Evolutionary conservation across 176 grass and related monocot genomes (phyloP).

Genomic region (Lolium multiflorum): DNA sequence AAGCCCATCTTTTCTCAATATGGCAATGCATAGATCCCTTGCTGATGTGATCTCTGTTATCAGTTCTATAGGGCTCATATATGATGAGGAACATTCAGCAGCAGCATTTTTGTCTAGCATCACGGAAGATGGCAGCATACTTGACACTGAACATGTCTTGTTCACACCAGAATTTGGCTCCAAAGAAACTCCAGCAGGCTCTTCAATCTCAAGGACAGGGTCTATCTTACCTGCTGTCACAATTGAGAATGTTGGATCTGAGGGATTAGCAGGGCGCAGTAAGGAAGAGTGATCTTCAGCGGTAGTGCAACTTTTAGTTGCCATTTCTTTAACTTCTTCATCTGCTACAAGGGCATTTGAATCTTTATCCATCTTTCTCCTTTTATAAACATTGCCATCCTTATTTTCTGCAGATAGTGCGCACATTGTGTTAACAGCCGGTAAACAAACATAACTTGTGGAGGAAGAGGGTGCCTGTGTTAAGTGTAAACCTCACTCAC

Average conservation of each 20-base stretch:
- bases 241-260: constrained; percentile 42
- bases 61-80: constrained; percentile 44
- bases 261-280: constrained; percentile 25
- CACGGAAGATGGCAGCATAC: constrained; percentile 32
- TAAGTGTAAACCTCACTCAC: constrained; percentile 46
- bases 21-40: constrained; percentile 81
- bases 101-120: constrained; percentile 46
- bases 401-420: constrained; percentile 57
- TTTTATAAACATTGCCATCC: constrained; percentile 64
- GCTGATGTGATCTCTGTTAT: constrained; percentile 46
- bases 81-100: constrained; percentile 62
- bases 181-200: constrained; percentile 37
- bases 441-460: constrained; percentile 45
- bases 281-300: constrained; percentile 44
- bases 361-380: constrained; percentile 66
- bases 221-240: neutral
- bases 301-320: constrained; percentile 37
- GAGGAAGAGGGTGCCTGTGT: constrained; percentile 35
- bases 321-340: constrained; percentile 46
- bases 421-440: constrained; percentile 49
- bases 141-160: constrained; percentile 40
- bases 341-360: constrained; percentile 47
- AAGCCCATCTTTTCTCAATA: constrained; percentile 65
- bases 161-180: constrained; percentile 40
- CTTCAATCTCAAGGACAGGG: constrained; percentile 29